Percentiles rank a stretch among this genome's conserved stretches.
Evolutionary conservation across 768 basidiomycete genomes (phyloP).

Genomic region (Xerocomellus amylosporus): DNA sequence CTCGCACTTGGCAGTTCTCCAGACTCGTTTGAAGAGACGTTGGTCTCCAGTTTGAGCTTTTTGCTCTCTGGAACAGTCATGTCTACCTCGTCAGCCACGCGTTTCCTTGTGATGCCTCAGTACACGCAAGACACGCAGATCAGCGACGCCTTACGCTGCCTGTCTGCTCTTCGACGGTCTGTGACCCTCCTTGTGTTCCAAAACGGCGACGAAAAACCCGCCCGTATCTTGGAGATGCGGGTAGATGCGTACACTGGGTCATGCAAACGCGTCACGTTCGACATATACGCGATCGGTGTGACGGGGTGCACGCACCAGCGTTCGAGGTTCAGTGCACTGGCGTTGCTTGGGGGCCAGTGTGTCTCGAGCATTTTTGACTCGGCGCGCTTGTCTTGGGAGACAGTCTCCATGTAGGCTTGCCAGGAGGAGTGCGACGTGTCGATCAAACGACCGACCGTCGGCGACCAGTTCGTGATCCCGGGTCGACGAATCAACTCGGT

Average conservation of each 20-base stretch:
- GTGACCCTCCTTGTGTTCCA: conserved; percentile 48
- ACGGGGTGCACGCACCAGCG: conserved; percentile 59
- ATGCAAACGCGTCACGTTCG: neutral
- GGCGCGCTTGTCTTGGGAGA: conserved; percentile 44
- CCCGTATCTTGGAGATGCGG: conserved; percentile 97
- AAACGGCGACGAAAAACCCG: conserved; percentile 94
- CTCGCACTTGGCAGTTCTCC: conserved; percentile 5
- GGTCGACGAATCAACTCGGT: conserved; percentile 72
- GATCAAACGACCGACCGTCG: conserved; percentile 57
- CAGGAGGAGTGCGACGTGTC: conserved; percentile 56
- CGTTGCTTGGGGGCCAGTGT: conserved; percentile 80
- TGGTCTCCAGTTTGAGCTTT: conserved; percentile 43
- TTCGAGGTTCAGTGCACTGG: conserved; percentile 55
- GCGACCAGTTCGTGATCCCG: conserved; percentile 77
- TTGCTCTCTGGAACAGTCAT: conserved; percentile 44
- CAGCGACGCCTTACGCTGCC: conserved; percentile 9
- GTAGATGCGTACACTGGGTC: conserved; percentile 76
- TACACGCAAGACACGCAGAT: neutral
- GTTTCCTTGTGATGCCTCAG: conserved; percentile 38
- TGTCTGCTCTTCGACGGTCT: conserved; percentile 5
- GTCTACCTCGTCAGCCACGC: conserved; percentile 43
- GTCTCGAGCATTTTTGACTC: conserved; percentile 66
- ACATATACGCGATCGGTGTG: neutral
- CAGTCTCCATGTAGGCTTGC: conserved; percentile 53
- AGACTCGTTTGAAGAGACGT: conserved; percentile 7